phyloP scores from a whole-genome alignment of 345 rosid species.

The sweet orange (Citrus sinensis) region DNA sequence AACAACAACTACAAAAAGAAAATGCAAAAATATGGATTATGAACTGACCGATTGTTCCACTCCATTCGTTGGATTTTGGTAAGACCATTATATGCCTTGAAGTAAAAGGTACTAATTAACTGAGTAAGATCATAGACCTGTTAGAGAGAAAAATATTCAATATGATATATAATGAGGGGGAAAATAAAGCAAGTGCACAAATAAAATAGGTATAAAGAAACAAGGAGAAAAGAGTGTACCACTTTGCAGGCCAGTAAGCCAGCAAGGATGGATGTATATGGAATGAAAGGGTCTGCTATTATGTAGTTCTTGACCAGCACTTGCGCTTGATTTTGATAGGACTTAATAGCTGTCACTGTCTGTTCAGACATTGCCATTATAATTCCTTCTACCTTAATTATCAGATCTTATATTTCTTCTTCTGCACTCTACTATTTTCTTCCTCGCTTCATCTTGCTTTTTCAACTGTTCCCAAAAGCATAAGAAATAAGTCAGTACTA shows the following conservation, averaged over 20 bases:
- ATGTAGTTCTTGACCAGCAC: constrained; percentile 56
- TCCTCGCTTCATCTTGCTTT: constrained; percentile 15
- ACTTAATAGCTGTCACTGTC: constrained; percentile 49
- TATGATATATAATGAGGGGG: background rate
- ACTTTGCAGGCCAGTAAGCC: constrained; percentile 78
- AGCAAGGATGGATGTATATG: constrained; percentile 68
- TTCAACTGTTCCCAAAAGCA: constrained; percentile 17
- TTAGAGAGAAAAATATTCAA: background rate
- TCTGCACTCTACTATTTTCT: constrained; percentile 10
- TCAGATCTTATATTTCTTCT: constrained; percentile 8
- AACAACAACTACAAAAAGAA: constrained; percentile 6
- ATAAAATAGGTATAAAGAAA: background rate
- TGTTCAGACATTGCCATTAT: constrained; percentile 27
- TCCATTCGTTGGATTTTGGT: constrained; percentile 61
- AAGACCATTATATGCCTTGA: constrained; percentile 55
- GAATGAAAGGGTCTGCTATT: constrained; percentile 59
- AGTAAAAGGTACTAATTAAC: constrained; percentile 52
- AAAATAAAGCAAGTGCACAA: background rate
- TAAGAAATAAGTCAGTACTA: constrained; percentile 1
- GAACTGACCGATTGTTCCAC: constrained; percentile 80
- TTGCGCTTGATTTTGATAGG: constrained; percentile 69
- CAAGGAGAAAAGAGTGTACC: constrained; percentile 39
- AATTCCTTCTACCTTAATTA: constrained; percentile 13
- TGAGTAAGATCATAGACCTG: constrained; percentile 72
- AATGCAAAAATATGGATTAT: background rate